A percentile compares a stretch with the other conserved stretches of the same genome.
phyloP scores from a whole-genome alignment of 2,329 filamentous ascomycete species.

The Arachnomyces sp. region DNA sequence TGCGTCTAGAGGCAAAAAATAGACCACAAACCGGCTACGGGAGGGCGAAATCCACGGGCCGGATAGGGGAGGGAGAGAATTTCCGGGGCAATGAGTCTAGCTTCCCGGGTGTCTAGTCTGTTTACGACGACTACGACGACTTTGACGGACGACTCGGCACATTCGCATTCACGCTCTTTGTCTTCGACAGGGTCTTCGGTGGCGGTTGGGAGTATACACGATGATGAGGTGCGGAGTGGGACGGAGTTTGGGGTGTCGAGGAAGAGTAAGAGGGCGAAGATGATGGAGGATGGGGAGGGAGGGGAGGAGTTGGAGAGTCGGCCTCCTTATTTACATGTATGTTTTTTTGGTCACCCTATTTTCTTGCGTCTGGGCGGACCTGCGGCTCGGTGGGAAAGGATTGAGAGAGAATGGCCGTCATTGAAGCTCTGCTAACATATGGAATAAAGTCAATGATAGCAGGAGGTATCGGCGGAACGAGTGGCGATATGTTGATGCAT shows the following conservation, averaged over 20 bases:
- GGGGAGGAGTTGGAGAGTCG: constrained; percentile 16
- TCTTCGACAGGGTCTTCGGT: constrained; percentile 11
- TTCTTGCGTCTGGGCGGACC: too few relatives aligned
- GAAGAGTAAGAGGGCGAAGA: constrained; percentile 16
- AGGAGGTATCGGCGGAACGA: constrained; percentile 83
- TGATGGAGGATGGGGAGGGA: constrained; percentile 15
- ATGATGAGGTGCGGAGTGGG: constrained; percentile 4
- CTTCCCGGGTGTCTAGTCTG: constrained; percentile 45
- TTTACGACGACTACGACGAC: constrained; percentile 38
- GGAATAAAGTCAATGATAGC: constrained; percentile 78
- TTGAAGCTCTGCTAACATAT: neutral
- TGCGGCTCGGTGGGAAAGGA: neutral
- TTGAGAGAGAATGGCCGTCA: neutral
- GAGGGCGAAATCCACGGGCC: too few relatives aligned
- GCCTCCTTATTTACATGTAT: constrained; percentile 15
- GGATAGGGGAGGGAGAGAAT: too few relatives aligned
- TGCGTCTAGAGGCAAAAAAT: too few relatives aligned
- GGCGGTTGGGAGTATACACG: neutral
- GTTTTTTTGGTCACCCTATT: constrained; percentile 2
- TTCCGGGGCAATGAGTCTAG: constrained; percentile 48
- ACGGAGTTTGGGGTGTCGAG: constrained; percentile 13
- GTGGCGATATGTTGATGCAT: constrained; percentile 97
- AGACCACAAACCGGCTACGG: too few relatives aligned
- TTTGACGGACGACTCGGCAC: constrained; percentile 21
- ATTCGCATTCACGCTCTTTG: constrained; percentile 24